Evolutionary conservation across 1,284 basidiomycete species (phyloP).

Genomic region (Ceratobasidium sp.): DNA sequence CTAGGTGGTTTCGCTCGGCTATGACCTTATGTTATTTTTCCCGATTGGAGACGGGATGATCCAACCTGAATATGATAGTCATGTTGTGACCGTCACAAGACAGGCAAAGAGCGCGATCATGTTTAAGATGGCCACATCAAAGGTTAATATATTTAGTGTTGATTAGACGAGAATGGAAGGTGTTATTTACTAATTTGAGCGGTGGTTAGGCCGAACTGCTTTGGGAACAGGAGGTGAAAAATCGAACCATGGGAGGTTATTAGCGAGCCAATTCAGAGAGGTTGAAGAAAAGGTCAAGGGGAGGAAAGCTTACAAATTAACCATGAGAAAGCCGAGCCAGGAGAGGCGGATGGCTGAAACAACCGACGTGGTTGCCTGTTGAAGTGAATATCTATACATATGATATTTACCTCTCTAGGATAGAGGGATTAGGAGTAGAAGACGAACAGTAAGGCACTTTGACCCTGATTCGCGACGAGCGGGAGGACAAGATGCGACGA

Average conservation of each 20-base stretch:
- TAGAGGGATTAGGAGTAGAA: no score
- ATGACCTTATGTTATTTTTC: constrained; percentile 65
- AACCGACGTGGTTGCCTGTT: neutral
- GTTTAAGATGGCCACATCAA: constrained; percentile 65
- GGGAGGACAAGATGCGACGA: neutral
- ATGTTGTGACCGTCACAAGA: constrained; percentile 63
- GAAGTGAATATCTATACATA: neutral
- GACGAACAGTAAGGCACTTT: neutral
- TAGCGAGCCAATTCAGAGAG: constrained; percentile 50
- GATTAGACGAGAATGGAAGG: constrained; percentile 35
- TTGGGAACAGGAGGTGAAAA: constrained; percentile 74
- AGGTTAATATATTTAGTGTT: constrained; percentile 1
- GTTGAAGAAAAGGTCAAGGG: constrained; percentile 42
- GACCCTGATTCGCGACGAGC: neutral
- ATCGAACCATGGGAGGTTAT: constrained; percentile 72
- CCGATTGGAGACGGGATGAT: constrained; percentile 74
- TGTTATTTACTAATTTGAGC: constrained; percentile 59
- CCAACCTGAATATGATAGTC: constrained; percentile 68
- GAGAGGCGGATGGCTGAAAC: constrained; percentile 61
- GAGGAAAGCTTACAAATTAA: constrained; percentile 55
- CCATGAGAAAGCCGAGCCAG: constrained; percentile 65
- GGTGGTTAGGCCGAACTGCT: constrained; percentile 67
- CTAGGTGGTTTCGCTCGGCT: no score
- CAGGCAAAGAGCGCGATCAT: constrained; percentile 70
- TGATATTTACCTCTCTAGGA: constrained; percentile 5